Evolutionary conservation across 2,329 filamentous ascomycete species (phyloP).

Genomic region (Aspergillus pseudoterreus): DNA sequence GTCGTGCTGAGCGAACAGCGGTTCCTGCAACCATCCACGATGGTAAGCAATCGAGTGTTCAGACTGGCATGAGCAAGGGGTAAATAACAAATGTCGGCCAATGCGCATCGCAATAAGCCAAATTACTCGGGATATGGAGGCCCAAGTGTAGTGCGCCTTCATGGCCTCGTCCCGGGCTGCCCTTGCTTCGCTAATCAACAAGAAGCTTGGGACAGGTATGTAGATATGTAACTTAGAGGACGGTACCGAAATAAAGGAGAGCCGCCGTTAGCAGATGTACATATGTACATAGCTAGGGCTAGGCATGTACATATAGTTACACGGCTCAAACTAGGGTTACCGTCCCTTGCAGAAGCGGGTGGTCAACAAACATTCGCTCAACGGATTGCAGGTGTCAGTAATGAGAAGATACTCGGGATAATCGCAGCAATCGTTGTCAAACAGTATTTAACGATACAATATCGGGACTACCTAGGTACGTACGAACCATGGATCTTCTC

Average conservation of each 20-base stretch:
- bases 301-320: not conserved
- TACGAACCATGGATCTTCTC: too few relatives aligned
- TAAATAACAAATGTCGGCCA: not conserved
- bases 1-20: not conserved
- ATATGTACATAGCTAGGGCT: not conserved
- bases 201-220: not conserved
- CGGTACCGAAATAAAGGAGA: not conserved
- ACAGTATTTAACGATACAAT: too few relatives aligned
- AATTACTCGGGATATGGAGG: not conserved
- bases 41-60: not conserved
- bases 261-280: not conserved
- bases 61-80: slow-evolving; percentile 6
- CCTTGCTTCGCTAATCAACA: not conserved
- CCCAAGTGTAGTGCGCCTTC: not conserved
- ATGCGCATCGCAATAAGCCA: not conserved
- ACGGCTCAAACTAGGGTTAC: not conserved
- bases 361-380: not conserved
- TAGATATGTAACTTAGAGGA: not conserved
- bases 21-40: not conserved
- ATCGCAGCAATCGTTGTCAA: too few relatives aligned
- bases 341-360: not conserved
- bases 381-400: too few relatives aligned
- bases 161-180: not conserved
- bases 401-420: too few relatives aligned
- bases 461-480: too few relatives aligned